Percentiles rank a stretch among this genome's conserved stretches.
phyloP scores from a whole-genome alignment of 352 stramenopile species.

The Pseudoperonospora humuli region DNA sequence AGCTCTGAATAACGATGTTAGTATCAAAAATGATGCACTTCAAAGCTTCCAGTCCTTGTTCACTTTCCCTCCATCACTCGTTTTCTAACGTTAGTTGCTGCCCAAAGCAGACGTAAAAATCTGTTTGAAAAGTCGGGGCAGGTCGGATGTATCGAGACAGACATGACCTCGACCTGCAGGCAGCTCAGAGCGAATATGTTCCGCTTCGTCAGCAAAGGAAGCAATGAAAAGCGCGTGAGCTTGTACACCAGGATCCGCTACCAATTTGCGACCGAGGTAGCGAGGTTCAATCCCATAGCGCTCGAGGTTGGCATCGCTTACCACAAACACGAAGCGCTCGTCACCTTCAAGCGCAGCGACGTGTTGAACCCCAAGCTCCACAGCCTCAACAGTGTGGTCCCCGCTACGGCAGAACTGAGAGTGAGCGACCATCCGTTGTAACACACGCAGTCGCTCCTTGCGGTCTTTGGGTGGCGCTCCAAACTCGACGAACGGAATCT shows the following conservation, averaged over 20 bases:
- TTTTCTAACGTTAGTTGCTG: no score
- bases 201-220: slow-evolving; percentile 76
- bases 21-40: no score
- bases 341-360: slow-evolving; percentile 56
- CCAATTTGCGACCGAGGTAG: slow-evolving; percentile 44
- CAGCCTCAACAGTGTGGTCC: slow-evolving; percentile 92
- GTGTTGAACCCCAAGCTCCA: slow-evolving; percentile 67
- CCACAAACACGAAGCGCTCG: slow-evolving; percentile 88
- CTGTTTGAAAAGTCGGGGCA: slow-evolving; percentile 78
- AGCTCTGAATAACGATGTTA: no score
- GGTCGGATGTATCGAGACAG: slow-evolving; percentile 66
- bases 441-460: slow-evolving; percentile 85
- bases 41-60: no score
- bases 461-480: slow-evolving; percentile 70
- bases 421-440: slow-evolving; percentile 92
- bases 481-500: slow-evolving; percentile 89
- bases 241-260: slow-evolving; percentile 47
- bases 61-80: no score
- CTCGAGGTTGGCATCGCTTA: slow-evolving; percentile 93
- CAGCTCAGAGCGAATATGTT: slow-evolving; percentile 50
- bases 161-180: slow-evolving; percentile 67
- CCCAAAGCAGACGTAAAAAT: slow-evolving; percentile 70
- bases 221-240: slow-evolving; percentile 82
- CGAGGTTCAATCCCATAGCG: slow-evolving; percentile 83
- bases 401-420: slow-evolving; percentile 91